phyloP scores from a whole-genome alignment of 2,329 filamentous ascomycete genomes.

The Paracorniculantispora psalliotae region DNA sequence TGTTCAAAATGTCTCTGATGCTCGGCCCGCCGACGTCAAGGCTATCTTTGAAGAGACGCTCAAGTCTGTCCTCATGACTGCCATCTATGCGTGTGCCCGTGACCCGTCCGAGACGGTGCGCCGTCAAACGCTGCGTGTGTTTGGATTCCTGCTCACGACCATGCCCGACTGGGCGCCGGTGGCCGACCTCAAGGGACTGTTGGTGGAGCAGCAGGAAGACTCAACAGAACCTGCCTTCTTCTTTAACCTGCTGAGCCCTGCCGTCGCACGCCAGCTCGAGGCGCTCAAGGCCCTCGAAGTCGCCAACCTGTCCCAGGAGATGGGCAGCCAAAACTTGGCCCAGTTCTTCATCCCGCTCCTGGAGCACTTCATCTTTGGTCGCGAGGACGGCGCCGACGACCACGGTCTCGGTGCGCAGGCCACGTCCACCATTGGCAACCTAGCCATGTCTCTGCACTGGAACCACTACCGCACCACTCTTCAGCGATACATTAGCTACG shows the following conservation, averaged over 20 bases:
- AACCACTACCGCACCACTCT: conserved; percentile 82
- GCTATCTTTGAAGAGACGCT: conserved; percentile 55
- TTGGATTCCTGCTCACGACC: conserved; percentile 70
- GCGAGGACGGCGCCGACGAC: conserved; percentile 67
- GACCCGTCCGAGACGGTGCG: conserved; percentile 81
- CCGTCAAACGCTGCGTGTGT: conserved; percentile 71
- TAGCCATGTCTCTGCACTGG: conserved; percentile 80
- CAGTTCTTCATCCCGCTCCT: conserved; percentile 87
- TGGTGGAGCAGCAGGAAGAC: conserved; percentile 61
- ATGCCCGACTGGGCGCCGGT: conserved; percentile 68
- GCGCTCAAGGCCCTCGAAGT: conserved; percentile 72
- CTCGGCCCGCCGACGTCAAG: conserved; percentile 30
- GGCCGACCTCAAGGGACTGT: conserved; percentile 66
- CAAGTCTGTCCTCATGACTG: conserved; percentile 62
- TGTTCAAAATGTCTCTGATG: conserved; percentile 56
- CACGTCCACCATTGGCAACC: conserved; percentile 68
- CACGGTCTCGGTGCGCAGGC: conserved; percentile 84
- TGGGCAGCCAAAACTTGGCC: conserved; percentile 73
- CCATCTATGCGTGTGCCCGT: conserved; percentile 69
- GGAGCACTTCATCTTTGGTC: conserved; percentile 89
- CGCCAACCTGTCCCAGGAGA: conserved; percentile 57
- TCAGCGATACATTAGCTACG: conserved; percentile 75
- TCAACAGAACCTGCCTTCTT: conserved; percentile 70
- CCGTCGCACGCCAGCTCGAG: conserved; percentile 77
- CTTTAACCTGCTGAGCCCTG: conserved; percentile 85